A percentile compares a stretch with the other conserved stretches of the same genome.
phyloP scores from a whole-genome alignment of 371 early-diverging fungal genomes.

The Apophysomyces variabilis region DNA sequence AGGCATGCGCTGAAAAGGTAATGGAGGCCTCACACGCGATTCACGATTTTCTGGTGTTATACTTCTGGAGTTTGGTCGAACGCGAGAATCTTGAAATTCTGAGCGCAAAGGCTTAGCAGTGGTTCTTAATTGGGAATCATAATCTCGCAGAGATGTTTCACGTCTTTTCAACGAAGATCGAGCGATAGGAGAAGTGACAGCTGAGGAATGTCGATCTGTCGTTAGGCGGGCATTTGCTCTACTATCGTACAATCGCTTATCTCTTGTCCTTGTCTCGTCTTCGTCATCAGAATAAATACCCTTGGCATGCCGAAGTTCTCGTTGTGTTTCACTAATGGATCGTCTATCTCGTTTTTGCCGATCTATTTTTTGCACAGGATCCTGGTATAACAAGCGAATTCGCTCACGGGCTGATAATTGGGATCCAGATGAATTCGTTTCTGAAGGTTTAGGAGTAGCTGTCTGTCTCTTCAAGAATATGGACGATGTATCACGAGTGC shows the following conservation, averaged over 20 bases:
- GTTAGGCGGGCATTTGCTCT: neutral
- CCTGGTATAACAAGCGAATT: slow-evolving; percentile 18
- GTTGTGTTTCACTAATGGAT: slow-evolving; percentile 41
- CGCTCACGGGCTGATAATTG: slow-evolving; percentile 19
- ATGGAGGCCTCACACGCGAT: neutral
- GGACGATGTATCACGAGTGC: slow-evolving; percentile 22
- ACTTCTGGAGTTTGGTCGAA: neutral
- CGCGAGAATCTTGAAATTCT: slow-evolving; percentile 1
- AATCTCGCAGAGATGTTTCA: neutral
- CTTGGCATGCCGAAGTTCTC: slow-evolving; percentile 42
- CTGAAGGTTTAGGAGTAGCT: neutral
- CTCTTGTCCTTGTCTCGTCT: slow-evolving; percentile 14
- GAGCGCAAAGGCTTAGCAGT: neutral
- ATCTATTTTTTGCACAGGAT: slow-evolving; percentile 27
- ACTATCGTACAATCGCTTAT: slow-evolving; percentile 19
- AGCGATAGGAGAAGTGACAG: slow-evolving; percentile 11
- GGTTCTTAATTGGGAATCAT: neutral
- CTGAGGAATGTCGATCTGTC: slow-evolving; percentile 18
- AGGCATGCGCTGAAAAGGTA: slow-evolving; percentile 38
- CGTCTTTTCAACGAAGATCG: slow-evolving; percentile 5
- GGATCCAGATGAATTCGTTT: neutral
- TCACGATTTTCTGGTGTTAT: slow-evolving; percentile 2
- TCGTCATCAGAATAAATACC: slow-evolving; percentile 47
- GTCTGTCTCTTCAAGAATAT: neutral
- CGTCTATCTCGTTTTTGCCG: slow-evolving; percentile 39